Base-by-base conservation (phyloP, 2,329 filamentous ascomycete genomes). In the Aschersonia sp. region DNA sequence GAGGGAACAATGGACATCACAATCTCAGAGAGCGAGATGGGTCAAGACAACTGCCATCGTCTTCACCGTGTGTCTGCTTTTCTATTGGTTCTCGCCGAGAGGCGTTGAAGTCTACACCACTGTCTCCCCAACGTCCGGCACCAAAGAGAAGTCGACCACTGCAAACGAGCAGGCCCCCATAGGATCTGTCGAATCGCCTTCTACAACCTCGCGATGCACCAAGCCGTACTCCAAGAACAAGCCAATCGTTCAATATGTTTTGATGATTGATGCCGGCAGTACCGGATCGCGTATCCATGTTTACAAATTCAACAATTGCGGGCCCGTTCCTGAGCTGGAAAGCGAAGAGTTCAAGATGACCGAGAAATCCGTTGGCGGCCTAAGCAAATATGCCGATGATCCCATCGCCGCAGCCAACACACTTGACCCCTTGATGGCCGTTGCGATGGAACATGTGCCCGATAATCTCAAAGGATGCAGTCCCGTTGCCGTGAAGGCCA, bases 241-340 rank as follows among this genome's bases (percentile, higher is more conserved):
- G 71, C 91, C 92, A 45, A 79, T 98, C 55, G 83, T 96, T 52
- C 92, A 98, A 64, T 98, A 97, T 70, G 94, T 92, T 52, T 78
- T 97, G 60, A 98, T 98, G 92, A 87, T 98, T 60, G 92, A 98
- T 67, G 92, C 92, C 45, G 92, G 92, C 58, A 97, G 89, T 72
- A 97, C 92, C 48, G 92, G 92, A 51, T 97, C 92, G 51, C 85
- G 92, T 58, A 96, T 98, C 62, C 94, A 98, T 71, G 89, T 97
- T 51, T 98, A 96, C 75, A 86, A 89, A 63, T 98, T 97, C 78
- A 97, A 97, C 75, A 97, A 97, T 72, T 98, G 91, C 70, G 92
- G 89, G 9, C 70, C 87, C 5, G 89, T 89, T n/a, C 92, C 92
- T 30, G 89, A 96, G 68, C 78, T 98, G 46, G 92, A 98, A 69